phyloP scores from a whole-genome alignment of 2,329 filamentous ascomycete species.

The Monosporascus cannonballus region DNA sequence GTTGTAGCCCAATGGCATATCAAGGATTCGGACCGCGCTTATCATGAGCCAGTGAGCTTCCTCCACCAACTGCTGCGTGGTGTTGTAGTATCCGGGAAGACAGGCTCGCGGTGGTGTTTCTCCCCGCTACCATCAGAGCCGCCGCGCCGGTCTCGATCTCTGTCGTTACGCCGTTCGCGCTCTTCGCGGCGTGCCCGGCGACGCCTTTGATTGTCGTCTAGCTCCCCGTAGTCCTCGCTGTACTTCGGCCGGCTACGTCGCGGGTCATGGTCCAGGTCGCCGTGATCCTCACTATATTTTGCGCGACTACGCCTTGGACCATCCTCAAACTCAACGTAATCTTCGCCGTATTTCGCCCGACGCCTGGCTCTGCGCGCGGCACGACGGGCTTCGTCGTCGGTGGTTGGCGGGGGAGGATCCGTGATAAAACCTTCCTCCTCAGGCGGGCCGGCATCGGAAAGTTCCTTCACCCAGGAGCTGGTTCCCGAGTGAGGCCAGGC shows the following conservation, averaged over 20 bases:
- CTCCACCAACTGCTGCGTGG: constrained; percentile 55
- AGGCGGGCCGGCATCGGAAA: constrained; percentile 55
- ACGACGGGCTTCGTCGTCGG: constrained; percentile 43
- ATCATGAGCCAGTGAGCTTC: constrained; percentile 39
- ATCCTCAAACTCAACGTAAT: constrained; percentile 33
- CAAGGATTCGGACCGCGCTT: not conserved
- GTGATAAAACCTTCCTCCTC: constrained; percentile 35
- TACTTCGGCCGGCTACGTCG: constrained; percentile 24
- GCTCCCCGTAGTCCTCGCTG: constrained; percentile 35
- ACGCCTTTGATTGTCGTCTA: constrained; percentile 37
- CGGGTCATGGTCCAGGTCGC: constrained; percentile 36
- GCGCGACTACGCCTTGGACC: constrained; percentile 27
- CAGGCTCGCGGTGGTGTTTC: constrained; percentile 33
- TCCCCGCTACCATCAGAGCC: constrained; percentile 27
- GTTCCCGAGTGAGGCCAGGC: constrained; percentile 59
- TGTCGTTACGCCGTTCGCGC: constrained; percentile 26
- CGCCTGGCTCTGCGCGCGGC: constrained; percentile 42
- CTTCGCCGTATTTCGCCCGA: constrained; percentile 29
- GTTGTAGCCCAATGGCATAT: not conserved
- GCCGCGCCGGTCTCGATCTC: constrained; percentile 21
- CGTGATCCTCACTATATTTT: constrained; percentile 26
- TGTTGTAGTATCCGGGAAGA: constrained; percentile 36
- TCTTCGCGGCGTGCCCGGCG: constrained; percentile 40
- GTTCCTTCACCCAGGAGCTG: constrained; percentile 60
- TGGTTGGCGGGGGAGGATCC: constrained; percentile 28